Percentiles rank a stretch among this genome's conserved stretches.
Evolutionary conservation across 345 rosid genomes (phyloP).

Genomic region (Rhodomyrtus tomentosa): DNA sequence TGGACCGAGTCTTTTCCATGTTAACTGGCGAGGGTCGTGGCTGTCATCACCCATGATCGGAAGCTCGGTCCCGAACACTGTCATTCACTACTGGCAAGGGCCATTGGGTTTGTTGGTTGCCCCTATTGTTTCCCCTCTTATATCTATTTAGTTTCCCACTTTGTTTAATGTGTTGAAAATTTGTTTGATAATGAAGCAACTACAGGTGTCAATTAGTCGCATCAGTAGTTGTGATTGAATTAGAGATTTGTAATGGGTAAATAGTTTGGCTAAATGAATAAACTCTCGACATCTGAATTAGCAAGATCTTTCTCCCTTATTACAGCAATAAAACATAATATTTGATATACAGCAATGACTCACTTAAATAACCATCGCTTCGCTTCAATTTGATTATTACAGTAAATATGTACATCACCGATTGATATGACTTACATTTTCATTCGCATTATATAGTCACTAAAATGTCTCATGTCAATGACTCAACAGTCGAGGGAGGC

Average conservation of each 20-base stretch:
- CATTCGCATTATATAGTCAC: background rate
- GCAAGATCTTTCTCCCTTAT: background rate
- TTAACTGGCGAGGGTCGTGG: background rate
- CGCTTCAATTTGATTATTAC: background rate
- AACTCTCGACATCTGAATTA: background rate
- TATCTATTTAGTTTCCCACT: background rate
- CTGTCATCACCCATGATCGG: background rate
- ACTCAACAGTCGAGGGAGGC: background rate
- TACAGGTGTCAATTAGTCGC: background rate
- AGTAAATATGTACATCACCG: background rate
- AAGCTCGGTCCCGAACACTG: background rate
- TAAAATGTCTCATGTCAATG: background rate
- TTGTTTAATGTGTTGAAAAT: background rate
- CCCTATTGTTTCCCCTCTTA: background rate
- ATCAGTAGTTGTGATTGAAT: background rate
- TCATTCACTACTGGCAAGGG: background rate
- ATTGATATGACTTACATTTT: background rate
- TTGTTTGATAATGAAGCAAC: background rate
- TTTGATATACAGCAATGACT: background rate
- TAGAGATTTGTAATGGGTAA: fast-evolving
- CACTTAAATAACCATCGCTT: background rate
- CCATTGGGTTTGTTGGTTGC: background rate
- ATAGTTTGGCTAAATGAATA: background rate
- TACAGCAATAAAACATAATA: background rate
- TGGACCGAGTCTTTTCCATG: background rate